Base-by-base conservation (phyloP, 169 alveolate genomes). In the Plasmodium blacklocki region DNA sequence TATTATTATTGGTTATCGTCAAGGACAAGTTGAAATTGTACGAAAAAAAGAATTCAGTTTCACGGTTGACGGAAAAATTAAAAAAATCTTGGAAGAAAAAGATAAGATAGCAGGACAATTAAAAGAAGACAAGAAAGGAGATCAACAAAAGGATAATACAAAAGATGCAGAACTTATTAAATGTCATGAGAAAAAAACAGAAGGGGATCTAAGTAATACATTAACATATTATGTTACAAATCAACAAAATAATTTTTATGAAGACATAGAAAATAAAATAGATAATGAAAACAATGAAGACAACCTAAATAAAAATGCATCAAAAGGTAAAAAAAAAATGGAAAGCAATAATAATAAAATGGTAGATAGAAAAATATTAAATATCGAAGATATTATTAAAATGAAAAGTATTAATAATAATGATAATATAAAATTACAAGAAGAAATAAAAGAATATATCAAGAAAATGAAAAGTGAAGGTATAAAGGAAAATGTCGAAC, bases 341-440 rank as follows among this genome's bases (percentile, higher is more conserved):
- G 47, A 39, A 39, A 39, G 9, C 11, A 39, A 39, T 39, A 39
- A 39, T 39, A 39, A 39, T 39, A 39, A 39, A 39, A 6, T 39
- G 15, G 64, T 18, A 56, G 21, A 6, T 56, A 8, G 3, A 29
- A 56, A 56, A 14, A 56, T 9, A 21, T 12, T 14, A 56, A 56
- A n/a, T 56, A 14, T 18, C 11, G 32, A 68, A 43, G 18, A 68
- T 68, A 32, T 45, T 32, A 23, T 68, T 43, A 68, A 45, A 68
- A 68, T 45, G 39, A 23, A 12, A 26, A 39, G 47, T 0, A 39
- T 39, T 39, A 39, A 39, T 39, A 39, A 14, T 26, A 64, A 64
- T 14, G 73, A 15, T 23, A 64, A 29, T 9, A 21, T 64, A 11
- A 29, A n/a, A 23, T 14, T 23, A n/a, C 39, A 11, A 14, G 56